Percentiles rank a stretch among this genome's conserved stretches.
Evolutionary conservation across 2,329 filamentous ascomycete species (phyloP).

Genomic region (Thielaviopsis musarum): DNA sequence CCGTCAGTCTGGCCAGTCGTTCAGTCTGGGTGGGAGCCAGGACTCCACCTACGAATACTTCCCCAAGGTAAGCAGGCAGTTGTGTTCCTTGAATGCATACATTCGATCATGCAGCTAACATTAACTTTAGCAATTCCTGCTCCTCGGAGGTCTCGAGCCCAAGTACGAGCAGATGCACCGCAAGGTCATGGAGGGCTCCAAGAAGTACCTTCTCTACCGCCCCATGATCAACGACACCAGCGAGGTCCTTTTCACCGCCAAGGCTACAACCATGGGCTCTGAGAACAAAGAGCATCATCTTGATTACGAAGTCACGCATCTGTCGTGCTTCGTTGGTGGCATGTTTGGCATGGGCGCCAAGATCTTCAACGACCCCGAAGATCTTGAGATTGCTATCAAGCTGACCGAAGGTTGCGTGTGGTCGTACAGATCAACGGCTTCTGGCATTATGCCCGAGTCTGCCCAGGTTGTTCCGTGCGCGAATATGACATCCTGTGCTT

Average conservation of each 20-base stretch:
- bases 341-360: constrained; percentile 52
- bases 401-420: constrained; percentile 55
- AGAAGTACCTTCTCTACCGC: constrained; percentile 58
- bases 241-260: constrained; percentile 60
- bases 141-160: constrained; percentile 55
- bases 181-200: constrained; percentile 47
- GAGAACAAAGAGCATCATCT: constrained; percentile 24
- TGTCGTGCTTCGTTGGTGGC: constrained; percentile 53
- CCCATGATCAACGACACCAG: constrained; percentile 49
- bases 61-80: constrained; percentile 30
- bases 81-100: no score
- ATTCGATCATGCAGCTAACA: constrained; percentile 14
- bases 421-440: constrained; percentile 44
- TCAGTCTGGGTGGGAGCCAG: constrained; percentile 46
- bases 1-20: constrained; percentile 28
- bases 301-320: constrained; percentile 44
- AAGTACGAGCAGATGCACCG: constrained; percentile 63
- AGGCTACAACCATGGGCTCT: constrained; percentile 31
- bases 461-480: constrained; percentile 30
- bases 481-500: constrained; percentile 30
- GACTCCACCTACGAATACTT: constrained; percentile 61
- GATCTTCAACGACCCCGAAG: constrained; percentile 39
- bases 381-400: constrained; percentile 45
- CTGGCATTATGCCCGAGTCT: constrained; percentile 49
- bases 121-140: constrained; percentile 45